These are phyloP conservation scores for Tetratostichococcus sp. DNA, from an alignment of 139 green algal species.

Conservation along the genomic window DNA sequence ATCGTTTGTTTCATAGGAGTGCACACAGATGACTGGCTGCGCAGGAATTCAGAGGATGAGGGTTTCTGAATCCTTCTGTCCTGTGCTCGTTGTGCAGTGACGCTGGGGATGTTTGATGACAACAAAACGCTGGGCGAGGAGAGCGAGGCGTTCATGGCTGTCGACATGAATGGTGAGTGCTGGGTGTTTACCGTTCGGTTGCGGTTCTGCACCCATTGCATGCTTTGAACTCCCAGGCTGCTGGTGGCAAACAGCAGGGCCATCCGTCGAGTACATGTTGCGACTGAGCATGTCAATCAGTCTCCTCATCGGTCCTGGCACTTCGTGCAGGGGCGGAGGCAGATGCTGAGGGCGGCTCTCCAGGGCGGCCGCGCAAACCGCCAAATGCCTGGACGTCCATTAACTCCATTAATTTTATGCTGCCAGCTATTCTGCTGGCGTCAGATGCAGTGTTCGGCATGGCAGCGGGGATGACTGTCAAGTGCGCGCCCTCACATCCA, in stretches of 20 bases:
- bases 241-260: no score
- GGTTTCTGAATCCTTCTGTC: no score
- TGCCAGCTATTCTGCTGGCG: background rate
- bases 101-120: background rate
- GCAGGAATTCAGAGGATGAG: no score
- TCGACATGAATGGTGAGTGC: background rate
- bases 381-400: background rate
- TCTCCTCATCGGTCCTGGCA: no score
- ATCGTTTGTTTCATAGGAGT: no score
- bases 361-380: background rate
- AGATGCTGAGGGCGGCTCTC: background rate
- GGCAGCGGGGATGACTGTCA: background rate
- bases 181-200: no score
- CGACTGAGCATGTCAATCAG: background rate
- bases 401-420: background rate
- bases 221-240: no score
- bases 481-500: no score
- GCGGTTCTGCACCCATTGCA: no score
- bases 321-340: background rate
- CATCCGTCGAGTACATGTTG: no score
- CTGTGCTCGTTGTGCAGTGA: background rate
- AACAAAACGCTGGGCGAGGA: background rate
- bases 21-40: no score
- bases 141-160: background rate
- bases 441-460: background rate